Base-by-base conservation (phyloP, 768 basidiomycete genomes). In the Sporobolomyces pararoseus region DNA sequence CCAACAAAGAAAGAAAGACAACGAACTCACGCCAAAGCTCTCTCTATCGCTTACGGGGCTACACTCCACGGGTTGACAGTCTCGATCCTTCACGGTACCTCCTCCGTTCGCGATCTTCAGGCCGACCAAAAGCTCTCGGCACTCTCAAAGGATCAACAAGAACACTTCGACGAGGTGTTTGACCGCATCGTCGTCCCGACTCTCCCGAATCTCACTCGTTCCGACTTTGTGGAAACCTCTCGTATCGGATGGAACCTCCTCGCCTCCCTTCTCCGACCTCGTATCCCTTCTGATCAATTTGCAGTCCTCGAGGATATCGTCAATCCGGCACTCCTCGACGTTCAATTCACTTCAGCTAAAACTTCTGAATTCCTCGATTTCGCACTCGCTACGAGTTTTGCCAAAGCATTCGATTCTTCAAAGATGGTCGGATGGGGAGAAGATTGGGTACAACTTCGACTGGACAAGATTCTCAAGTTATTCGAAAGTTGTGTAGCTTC, bases 301-400 rank as follows among this genome's bases (percentile, higher is more conserved):
- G 68, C 72, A 4, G 27, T 13, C 4, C 62, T 73, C 51, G 68
- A 73, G 14, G 44, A 47, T 31, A 65, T 73, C 55, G 47, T 73
- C 68, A 73, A 73, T 58, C 46, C 68, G 16, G 31, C 52, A 23
- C 42, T 73, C 31, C 62, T 73, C 35, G 60, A 73, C 35, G 37
- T 44, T 17, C 63, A 57, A 32, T 54, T 65, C 29, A 53, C 53
- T 32, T 32, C 52, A 17, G 51, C 59, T 2, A 61, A 25, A 25
- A 47, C 59, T 46, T 4, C 59, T 2, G 59, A 61, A 49, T 35
- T 17, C 14, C 59, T 61, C 59, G 59, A 61, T 21, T 16, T 47
- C 12, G 46, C 25, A 9, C 46, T 61, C 32, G 61, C 46, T 23
- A 34, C 13, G 14, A 58, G 55, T n/a, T 44, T 73, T 35, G 25